phyloP scores from a whole-genome alignment of 768 basidiomycete species.

The Russula griseocarnosa region DNA sequence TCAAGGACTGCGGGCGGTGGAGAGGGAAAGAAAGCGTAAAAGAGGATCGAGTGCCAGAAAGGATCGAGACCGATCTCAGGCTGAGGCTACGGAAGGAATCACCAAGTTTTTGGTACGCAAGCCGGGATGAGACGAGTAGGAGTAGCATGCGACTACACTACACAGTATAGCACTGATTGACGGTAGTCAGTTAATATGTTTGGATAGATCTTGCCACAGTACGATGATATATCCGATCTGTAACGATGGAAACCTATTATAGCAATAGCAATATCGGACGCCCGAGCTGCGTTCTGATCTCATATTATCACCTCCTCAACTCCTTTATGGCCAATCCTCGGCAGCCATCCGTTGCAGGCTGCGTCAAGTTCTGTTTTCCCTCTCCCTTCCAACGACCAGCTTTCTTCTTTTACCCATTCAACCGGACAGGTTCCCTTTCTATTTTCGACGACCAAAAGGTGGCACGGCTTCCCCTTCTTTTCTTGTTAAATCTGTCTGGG shows the following conservation, averaged over 20 bases:
- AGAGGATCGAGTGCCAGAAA: slow-evolving; percentile 33
- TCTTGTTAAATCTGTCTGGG: slow-evolving; percentile 32
- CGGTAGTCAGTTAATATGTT: not conserved
- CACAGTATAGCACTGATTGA: not conserved
- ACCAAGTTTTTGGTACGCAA: slow-evolving; percentile 45
- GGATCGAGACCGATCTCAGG: slow-evolving; percentile 11
- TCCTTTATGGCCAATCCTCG: not conserved
- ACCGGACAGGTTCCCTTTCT: slow-evolving; percentile 27
- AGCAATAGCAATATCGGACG: too few relatives aligned
- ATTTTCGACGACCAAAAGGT: slow-evolving; percentile 32
- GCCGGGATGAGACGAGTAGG: not conserved
- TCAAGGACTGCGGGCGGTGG: slow-evolving; percentile 23
- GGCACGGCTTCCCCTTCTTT: slow-evolving; percentile 35
- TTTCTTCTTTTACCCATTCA: slow-evolving; percentile 7
- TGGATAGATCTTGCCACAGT: not conserved
- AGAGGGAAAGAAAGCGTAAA: slow-evolving; percentile 31
- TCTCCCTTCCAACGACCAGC: slow-evolving; percentile 11
- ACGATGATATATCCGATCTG: not conserved
- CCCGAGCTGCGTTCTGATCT: not conserved
- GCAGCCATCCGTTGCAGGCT: not conserved
- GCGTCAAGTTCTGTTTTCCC: not conserved
- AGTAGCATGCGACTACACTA: too few relatives aligned
- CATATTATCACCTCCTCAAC: not conserved
- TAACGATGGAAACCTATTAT: slow-evolving; percentile 6
- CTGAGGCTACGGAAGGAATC: slow-evolving; percentile 37